Conservation (phyloP, 228 moss, liverwort and hornwort species). For the Sphagnum fallax region DNA sequence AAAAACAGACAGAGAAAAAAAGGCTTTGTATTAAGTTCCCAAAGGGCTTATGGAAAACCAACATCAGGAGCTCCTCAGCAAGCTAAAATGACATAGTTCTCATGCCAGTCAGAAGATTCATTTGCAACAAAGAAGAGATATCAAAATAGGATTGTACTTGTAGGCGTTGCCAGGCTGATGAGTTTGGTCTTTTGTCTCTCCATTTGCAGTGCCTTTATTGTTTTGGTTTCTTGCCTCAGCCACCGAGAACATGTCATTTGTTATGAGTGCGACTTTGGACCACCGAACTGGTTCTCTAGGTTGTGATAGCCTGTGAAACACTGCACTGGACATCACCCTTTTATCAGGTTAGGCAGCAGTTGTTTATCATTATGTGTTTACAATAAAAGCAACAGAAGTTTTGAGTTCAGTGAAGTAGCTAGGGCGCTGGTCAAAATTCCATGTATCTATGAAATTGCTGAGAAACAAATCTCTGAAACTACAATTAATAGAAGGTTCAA, state of each 20-base stretch:
- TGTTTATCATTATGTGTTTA: neutral
- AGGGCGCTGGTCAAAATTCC: too few species aligned
- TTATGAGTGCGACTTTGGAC: conserved; percentile 7
- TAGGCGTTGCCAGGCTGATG: conserved; percentile 7
- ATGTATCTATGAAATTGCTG: neutral
- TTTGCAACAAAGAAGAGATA: too few species aligned
- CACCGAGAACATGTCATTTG: conserved; percentile 18
- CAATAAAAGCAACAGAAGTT: neutral
- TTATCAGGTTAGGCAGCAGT: neutral
- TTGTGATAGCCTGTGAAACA: conserved; percentile 12
- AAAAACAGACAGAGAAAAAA: neutral
- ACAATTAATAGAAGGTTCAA: too few species aligned
- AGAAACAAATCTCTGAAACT: neutral
- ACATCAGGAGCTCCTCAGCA: neutral
- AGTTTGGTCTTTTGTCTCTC: too few species aligned
- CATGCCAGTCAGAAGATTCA: too few species aligned
- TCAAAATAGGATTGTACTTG: conserved; percentile 12
- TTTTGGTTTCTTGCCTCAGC: conserved; percentile 16
- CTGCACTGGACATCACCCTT: neutral
- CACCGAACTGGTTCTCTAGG: conserved; percentile 6
- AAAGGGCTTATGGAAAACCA: neutral
- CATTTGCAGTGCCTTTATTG: too few species aligned
- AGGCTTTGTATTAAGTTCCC: too few species aligned
- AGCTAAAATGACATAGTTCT: neutral
- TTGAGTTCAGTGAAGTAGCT: too few species aligned